Percentiles rank a stretch among this genome's conserved stretches.
Evolutionary conservation across 768 basidiomycete genomes (phyloP).

Genomic region (Naganishia randhawae): DNA sequence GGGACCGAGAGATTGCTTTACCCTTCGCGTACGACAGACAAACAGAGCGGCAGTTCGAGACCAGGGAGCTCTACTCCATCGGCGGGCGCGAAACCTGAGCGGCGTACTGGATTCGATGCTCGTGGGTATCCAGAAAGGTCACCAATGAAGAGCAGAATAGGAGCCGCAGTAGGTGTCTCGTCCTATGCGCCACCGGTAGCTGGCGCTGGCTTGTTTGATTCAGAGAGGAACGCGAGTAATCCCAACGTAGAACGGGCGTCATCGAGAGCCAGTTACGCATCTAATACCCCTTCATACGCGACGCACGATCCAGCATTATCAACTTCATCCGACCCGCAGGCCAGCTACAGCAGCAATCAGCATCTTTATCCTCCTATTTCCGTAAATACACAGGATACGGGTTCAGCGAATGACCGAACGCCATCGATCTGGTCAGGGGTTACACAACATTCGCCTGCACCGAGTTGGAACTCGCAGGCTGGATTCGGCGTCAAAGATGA

Average conservation of each 20-base stretch:
- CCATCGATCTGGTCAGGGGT: constrained; percentile 20
- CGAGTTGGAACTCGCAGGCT: constrained; percentile 12
- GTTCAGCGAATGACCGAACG: not conserved
- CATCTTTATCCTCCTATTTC: constrained; percentile 9
- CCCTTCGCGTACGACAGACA: constrained; percentile 19
- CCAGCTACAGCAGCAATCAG: not conserved
- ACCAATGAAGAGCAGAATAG: constrained; percentile 4
- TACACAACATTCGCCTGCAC: constrained; percentile 6
- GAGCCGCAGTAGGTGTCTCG: not conserved
- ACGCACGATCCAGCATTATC: not conserved
- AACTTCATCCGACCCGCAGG: not conserved
- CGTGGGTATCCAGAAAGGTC: constrained; percentile 23
- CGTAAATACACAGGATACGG: not conserved
- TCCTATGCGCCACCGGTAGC: not conserved
- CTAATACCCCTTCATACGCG: not conserved
- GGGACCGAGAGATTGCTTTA: constrained; percentile 29
- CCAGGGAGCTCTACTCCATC: not conserved
- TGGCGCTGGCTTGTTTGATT: not conserved
- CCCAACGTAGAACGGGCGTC: not conserved
- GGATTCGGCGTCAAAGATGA: constrained; percentile 17
- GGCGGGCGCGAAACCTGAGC: not conserved
- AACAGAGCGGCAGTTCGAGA: not conserved
- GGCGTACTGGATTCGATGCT: constrained; percentile 23
- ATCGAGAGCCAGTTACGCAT: constrained; percentile 17
- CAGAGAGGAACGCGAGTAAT: not conserved